Conservation (phyloP, 768 basidiomycete genomes). For the Podaxis sp. region DNA sequence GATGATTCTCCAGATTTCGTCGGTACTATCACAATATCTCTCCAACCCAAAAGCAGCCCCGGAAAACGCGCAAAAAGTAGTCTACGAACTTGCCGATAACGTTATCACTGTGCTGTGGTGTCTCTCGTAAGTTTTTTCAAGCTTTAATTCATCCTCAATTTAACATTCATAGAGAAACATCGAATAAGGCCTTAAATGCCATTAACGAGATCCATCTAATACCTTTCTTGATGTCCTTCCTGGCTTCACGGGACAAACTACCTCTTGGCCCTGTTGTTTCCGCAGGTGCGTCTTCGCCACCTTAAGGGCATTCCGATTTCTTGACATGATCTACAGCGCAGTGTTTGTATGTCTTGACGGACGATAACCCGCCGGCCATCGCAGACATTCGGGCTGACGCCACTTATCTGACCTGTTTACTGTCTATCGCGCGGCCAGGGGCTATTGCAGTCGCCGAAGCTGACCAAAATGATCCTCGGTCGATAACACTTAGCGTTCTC, state of each 20-base stretch:
- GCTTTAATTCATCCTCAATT: constrained; percentile 7
- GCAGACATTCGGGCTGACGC: constrained; percentile 58
- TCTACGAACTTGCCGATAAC: constrained; percentile 88
- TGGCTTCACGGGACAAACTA: constrained; percentile 63
- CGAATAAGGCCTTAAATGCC: constrained; percentile 85
- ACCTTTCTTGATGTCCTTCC: constrained; percentile 89
- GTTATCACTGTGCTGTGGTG: constrained; percentile 93
- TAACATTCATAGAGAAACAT: constrained; percentile 68
- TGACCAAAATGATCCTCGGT: constrained; percentile 45
- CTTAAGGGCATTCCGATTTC: background rate
- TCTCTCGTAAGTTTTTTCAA: constrained; percentile 66
- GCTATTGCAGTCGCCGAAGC: constrained; percentile 30
- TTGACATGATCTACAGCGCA: constrained; percentile 53
- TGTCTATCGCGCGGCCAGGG: constrained; percentile 50
- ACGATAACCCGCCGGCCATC: constrained; percentile 80
- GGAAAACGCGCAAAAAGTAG: constrained; percentile 67
- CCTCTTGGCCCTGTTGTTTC: constrained; percentile 71
- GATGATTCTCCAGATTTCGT: constrained; percentile 55
- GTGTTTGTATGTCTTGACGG: constrained; percentile 88
- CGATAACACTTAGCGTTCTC: constrained; percentile 56
- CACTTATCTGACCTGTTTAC: constrained; percentile 58
- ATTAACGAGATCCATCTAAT: constrained; percentile 77
- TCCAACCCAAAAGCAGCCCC: constrained; percentile 56
- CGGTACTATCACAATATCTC: constrained; percentile 63
- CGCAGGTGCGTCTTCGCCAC: constrained; percentile 52